These are phyloP conservation scores for Hemisphaericaspora xylofermentans DNA, from an alignment of 1,139 yeast genomes.

Conservation along the genomic window DNA sequence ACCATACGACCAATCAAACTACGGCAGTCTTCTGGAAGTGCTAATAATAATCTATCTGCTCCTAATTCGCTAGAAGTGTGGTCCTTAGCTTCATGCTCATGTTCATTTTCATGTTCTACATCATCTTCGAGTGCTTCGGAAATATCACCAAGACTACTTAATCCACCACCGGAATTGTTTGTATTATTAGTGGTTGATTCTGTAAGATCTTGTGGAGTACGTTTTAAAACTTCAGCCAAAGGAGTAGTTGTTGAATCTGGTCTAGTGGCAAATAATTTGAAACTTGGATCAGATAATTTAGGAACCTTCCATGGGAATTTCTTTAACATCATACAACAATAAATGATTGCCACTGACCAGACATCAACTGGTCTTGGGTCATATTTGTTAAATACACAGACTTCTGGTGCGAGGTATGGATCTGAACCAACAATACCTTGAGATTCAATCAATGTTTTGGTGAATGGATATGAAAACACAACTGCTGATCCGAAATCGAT, in stretches of 20 bases:
- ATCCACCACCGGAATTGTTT: slow-evolving; percentile 8
- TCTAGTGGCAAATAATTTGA: slow-evolving; percentile 53
- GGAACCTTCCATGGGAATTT: slow-evolving; percentile 98
- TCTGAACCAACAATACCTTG: slow-evolving; percentile 94
- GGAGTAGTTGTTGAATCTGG: slow-evolving; percentile 39
- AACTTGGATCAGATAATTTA: slow-evolving; percentile 79
- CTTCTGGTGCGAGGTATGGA: slow-evolving; percentile 94
- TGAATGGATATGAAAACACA: slow-evolving; percentile 87
- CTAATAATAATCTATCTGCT: slow-evolving; percentile 65
- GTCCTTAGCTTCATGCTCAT: slow-evolving; percentile 19
- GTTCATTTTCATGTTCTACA: not conserved
- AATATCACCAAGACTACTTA: slow-evolving; percentile 30
- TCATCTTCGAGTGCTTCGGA: slow-evolving; percentile 29
- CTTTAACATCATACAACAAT: slow-evolving; percentile 91
- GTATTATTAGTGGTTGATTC: slow-evolving; percentile 9
- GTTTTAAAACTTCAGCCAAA: slow-evolving; percentile 40
- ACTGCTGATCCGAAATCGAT: slow-evolving; percentile 96
- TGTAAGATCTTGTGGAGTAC: slow-evolving; percentile 32
- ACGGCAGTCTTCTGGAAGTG: slow-evolving; percentile 69
- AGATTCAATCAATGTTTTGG: slow-evolving; percentile 74
- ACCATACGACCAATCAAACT: slow-evolving; percentile 71
- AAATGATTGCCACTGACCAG: slow-evolving; percentile 92
- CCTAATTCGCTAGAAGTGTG: slow-evolving; percentile 66
- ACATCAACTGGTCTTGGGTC: slow-evolving; percentile 94
- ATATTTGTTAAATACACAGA: slow-evolving; percentile 74